Conservation (phyloP, 2,329 filamentous ascomycete species). For the Diaporthe ilicicola region DNA sequence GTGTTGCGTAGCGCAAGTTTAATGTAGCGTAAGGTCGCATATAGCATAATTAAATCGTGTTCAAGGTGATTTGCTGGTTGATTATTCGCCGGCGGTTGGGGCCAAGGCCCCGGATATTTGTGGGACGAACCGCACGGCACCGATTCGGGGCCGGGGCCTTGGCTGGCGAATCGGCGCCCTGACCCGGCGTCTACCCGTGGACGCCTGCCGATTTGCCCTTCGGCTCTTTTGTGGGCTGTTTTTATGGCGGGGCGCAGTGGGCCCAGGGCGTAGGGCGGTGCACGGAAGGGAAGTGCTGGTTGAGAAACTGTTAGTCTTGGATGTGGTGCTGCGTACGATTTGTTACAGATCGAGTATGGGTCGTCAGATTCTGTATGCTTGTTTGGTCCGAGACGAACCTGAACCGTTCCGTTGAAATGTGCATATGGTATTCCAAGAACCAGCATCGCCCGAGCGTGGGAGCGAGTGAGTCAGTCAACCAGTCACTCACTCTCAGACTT, state of each 20-base stretch:
- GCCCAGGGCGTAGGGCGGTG: too few species aligned
- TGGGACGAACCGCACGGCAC: constrained; percentile 15
- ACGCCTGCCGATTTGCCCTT: not conserved
- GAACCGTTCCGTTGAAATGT: not conserved
- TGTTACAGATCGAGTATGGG: not conserved
- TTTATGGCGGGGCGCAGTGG: not conserved
- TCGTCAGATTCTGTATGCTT: not conserved
- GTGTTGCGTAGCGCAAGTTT: not conserved
- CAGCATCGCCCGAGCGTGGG: not conserved
- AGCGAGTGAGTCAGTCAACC: not conserved
- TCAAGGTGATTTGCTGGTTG: not conserved
- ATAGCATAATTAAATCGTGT: not conserved
- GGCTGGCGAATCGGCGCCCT: not conserved
- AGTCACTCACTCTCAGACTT: not conserved
- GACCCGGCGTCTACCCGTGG: not conserved
- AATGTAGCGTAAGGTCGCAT: not conserved
- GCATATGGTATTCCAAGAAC: too few species aligned
- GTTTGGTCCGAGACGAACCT: not conserved
- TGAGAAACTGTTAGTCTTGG: not conserved
- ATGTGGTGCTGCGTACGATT: not conserved
- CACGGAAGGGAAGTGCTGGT: not conserved
- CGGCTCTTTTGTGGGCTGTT: not conserved
- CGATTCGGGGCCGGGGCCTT: constrained; percentile 3
- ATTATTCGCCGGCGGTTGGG: not conserved
- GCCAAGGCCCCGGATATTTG: not conserved